phyloP scores from a whole-genome alignment of 169 alveolate genomes.

The Cryptosporidium tyzzeri region DNA sequence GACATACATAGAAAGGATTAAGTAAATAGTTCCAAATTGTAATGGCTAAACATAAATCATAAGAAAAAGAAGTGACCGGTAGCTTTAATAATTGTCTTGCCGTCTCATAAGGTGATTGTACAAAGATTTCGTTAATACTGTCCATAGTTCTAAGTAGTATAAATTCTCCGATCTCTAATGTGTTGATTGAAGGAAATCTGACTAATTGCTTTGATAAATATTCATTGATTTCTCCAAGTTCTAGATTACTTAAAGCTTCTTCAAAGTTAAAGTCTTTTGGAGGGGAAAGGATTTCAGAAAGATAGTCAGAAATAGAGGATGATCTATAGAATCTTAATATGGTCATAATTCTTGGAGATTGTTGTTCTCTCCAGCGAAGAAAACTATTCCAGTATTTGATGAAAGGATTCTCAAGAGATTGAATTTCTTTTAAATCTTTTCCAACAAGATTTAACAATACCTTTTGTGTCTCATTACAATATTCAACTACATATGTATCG shows the following conservation, averaged over 20 bases:
- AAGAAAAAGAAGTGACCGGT: conserved; percentile 46
- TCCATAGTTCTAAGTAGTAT: conserved; percentile 28
- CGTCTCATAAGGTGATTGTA: conserved; percentile 57
- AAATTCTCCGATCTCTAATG: conserved; percentile 56
- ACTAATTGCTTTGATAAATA: conserved; percentile 16
- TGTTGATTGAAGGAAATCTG: conserved; percentile 21
- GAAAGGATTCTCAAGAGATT: conserved; percentile 36
- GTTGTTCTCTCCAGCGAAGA: conserved; percentile 36
- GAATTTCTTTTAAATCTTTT: background rate
- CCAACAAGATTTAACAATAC: conserved; percentile 4
- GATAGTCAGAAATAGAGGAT: conserved; percentile 15
- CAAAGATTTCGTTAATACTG: conserved; percentile 20
- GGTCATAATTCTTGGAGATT: conserved; percentile 48
- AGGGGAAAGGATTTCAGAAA: conserved; percentile 28
- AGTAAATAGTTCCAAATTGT: conserved; percentile 49
- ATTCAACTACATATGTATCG: conserved; percentile 19
- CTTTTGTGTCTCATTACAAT: conserved; percentile 18
- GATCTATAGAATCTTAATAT: conserved; percentile 63
- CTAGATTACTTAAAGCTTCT: background rate
- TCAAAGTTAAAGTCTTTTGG: background rate
- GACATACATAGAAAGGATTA: conserved; percentile 30
- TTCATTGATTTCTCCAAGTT: conserved; percentile 43
- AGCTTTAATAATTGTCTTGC: conserved; percentile 62
- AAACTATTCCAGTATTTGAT: conserved; percentile 42
- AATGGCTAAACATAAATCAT: conserved; percentile 52